These are phyloP conservation scores for Coemansia sp. DNA, from an alignment of 192 early-diverging fungal species.

Conservation along the genomic window DNA sequence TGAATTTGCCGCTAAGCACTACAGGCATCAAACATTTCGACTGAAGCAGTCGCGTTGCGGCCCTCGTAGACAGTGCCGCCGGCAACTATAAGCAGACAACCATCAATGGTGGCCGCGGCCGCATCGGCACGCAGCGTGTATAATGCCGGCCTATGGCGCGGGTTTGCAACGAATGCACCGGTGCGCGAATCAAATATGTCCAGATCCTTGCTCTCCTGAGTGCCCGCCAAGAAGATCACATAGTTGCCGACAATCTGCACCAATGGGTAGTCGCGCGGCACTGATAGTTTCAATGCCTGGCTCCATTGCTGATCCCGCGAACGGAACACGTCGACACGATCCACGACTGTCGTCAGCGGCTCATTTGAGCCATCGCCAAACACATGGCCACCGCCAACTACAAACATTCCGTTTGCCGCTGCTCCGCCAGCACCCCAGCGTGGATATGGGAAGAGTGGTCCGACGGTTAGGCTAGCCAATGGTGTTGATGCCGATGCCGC, in stretches of 20 bases:
- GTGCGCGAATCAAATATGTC: conserved; percentile 42
- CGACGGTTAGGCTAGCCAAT: conserved; percentile 4
- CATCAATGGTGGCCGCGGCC: conserved; percentile 26
- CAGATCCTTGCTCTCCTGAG: conserved; percentile 39
- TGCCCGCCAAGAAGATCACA: conserved; percentile 39
- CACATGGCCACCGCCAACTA: conserved; percentile 42
- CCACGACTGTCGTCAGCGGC: conserved; percentile 21
- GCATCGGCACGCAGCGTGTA: conserved; percentile 38
- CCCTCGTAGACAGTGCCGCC: conserved; percentile 47
- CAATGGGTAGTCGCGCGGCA: conserved; percentile 44
- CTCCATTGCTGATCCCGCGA: conserved; percentile 26
- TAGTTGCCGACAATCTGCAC: conserved; percentile 43
- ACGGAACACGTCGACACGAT: conserved; percentile 44
- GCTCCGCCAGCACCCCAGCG: conserved; percentile 47
- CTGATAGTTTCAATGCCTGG: conserved; percentile 27
- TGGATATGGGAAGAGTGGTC: conserved; percentile 33
- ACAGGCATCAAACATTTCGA: conserved; percentile 52
- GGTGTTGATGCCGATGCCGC: background rate
- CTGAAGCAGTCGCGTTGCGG: conserved; percentile 39
- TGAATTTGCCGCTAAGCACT: background rate
- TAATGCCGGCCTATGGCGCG: conserved; percentile 27
- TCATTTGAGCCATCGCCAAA: conserved; percentile 20
- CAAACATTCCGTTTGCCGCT: conserved; percentile 49
- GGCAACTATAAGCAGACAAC: conserved; percentile 42
- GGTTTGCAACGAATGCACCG: conserved; percentile 14